Percentiles rank a stretch among this genome's conserved stretches.
These are phyloP conservation scores for Russula ochroleuca DNA, from an alignment of 768 basidiomycete genomes.

Conservation along the genomic window DNA sequence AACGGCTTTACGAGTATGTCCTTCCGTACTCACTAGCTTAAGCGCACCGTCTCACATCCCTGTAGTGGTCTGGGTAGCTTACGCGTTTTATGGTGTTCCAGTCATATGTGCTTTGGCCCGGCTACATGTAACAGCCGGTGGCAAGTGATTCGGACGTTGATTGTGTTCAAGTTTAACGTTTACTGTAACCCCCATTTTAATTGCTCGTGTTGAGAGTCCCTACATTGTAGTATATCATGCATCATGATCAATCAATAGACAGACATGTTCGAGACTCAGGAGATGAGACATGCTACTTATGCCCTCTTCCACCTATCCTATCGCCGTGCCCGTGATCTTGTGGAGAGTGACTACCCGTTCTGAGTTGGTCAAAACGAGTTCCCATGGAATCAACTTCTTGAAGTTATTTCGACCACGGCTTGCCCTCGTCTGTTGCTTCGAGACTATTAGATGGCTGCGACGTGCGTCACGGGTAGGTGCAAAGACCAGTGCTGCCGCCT, in stretches of 20 bases:
- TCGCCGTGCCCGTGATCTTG: neutral
- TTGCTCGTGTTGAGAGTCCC: slow-evolving; percentile 16
- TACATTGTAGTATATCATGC: slow-evolving; percentile 16
- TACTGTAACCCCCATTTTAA: slow-evolving; percentile 5
- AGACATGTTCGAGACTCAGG: neutral
- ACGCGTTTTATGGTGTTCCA: slow-evolving; percentile 68
- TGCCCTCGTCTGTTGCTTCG: too few relatives aligned
- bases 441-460: too few relatives aligned
- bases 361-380: too few relatives aligned
- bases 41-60: slow-evolving; percentile 5
- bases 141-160: slow-evolving; percentile 34
- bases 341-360: too few relatives aligned
- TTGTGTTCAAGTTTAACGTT: neutral
- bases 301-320: neutral
- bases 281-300: neutral
- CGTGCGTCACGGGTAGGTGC: too few relatives aligned
- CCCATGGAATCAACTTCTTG: too few relatives aligned
- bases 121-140: slow-evolving; percentile 51
- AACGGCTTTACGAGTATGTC: slow-evolving; percentile 73
- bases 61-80: slow-evolving; percentile 75
- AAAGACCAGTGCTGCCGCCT: too few relatives aligned
- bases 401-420: too few relatives aligned
- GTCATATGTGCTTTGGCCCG: slow-evolving; percentile 65
- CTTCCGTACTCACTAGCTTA: slow-evolving; percentile 4
- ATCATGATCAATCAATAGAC: neutral